Evolutionary conservation across 129 eudicot species (phyloP), one percentile per base, ranked within the genome.

Genomic region (Artemisia annua): DNA sequence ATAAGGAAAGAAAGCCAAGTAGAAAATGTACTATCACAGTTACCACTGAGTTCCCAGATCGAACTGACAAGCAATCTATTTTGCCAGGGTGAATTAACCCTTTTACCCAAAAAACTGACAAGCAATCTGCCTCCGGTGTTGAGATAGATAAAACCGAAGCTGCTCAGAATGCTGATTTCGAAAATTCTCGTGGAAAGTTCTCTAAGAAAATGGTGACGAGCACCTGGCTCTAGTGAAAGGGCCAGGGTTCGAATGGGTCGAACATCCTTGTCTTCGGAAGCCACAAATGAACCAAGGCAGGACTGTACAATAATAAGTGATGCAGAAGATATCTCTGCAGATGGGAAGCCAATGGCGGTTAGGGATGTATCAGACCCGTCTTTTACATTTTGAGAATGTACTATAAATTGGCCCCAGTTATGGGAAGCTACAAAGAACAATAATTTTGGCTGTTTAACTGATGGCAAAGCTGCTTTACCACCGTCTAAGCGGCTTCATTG

Each of bases 391-490:
- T 67, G 75, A 54, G 69, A 51, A 51, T 69, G 85, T 65, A 77
- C 69, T 32, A 63, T 67, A 24, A 80, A 67, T 28, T 85, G 77
- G 76, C 81, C 89, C 28, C 87, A 75, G 10, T 18, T 83, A 75
- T 77, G 89, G 85, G 90, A 86, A 72, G 78, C 76, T 74, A 83
- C 79, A 46, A 83, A 77, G 59, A 55, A 17, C 20, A 83, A 79
- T 63, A 75, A 69, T 18, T 68, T 72, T 57, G 82, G 87, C 24
- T 61, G 87, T 73, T 75, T 80, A 15, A 81, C 73, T 64, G 97
- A 94, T 76, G 97, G 83, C 69, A 97, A 94, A 82, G 89, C 97
- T 81, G 93, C 96, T 74, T 88, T 94, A 82, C 96, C 98, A 58
- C 98, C 96, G 44, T 90, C 91, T 9, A 90, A 94, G 67, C 93